Conservation (phyloP, 2,329 filamentous ascomycete species). For the Knoxdaviesia proteae region DNA sequence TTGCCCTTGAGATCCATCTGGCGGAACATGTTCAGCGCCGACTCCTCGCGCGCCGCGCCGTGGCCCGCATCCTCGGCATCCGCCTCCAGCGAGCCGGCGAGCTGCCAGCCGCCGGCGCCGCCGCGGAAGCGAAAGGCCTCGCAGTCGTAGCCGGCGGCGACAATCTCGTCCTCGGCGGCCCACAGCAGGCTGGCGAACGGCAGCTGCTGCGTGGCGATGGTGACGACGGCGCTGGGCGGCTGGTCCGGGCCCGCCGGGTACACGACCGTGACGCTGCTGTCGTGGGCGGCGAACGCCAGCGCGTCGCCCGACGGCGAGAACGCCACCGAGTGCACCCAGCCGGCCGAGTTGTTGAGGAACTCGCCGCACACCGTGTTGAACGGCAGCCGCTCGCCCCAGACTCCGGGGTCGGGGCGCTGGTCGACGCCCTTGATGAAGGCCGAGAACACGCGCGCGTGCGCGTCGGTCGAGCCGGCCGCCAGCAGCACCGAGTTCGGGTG, state of each 20-base stretch:
- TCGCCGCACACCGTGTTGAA: conserved; percentile 99
- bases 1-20: conserved; percentile 98
- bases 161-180: conserved; percentile 80
- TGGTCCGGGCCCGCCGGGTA: conserved; percentile 86
- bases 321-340: conserved; percentile 84
- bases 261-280: conserved; percentile 90
- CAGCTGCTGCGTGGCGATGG: conserved; percentile 70
- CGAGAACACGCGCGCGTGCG: conserved; percentile 84
- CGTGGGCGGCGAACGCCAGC: conserved; percentile 85
- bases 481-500: conserved; percentile 94
- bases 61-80: conserved; percentile 38
- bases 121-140: conserved; percentile 84
- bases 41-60: conserved; percentile 58
- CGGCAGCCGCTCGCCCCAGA: conserved; percentile 86
- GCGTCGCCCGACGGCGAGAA: conserved; percentile 87
- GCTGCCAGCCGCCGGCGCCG: conserved; percentile 58
- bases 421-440: conserved; percentile 94
- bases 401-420: conserved; percentile 60
- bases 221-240: conserved; percentile 75
- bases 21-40: conserved; percentile 90
- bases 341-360: conserved; percentile 85
- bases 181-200: conserved; percentile 88
- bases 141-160: conserved; percentile 78
- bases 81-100: conserved; percentile 60
- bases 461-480: conserved; percentile 90